phyloP scores from a whole-genome alignment of 345 rosid genomes.

The Toxicodendron radicans region DNA sequence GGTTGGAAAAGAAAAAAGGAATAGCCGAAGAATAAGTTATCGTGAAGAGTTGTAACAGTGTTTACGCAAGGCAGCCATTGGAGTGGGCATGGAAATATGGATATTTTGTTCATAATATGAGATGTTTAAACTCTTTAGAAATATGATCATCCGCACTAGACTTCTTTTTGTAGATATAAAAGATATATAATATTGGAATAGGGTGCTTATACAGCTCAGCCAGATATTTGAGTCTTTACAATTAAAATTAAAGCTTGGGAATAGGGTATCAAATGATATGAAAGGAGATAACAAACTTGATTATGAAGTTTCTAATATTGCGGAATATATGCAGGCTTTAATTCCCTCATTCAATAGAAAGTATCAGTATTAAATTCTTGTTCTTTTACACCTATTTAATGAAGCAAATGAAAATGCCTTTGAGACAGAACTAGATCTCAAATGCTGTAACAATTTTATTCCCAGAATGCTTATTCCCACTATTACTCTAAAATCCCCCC shows the following conservation, averaged over 20 bases:
- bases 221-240: background rate
- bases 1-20: conserved; percentile 25
- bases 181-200: too few relatives aligned
- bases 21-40: conserved; percentile 10
- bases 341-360: background rate
- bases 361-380: background rate
- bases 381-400: background rate
- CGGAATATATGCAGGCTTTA: background rate
- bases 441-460: too few relatives aligned
- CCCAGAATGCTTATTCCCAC: too few relatives aligned
- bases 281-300: background rate
- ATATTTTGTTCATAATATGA: background rate
- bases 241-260: background rate
- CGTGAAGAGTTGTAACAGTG: conserved; percentile 16
- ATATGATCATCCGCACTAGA: too few relatives aligned
- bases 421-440: too few relatives aligned
- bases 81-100: background rate
- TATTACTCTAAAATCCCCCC: too few relatives aligned
- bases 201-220: background rate
- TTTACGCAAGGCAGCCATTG: background rate
- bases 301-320: background rate
- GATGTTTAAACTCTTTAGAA: background rate
- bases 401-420: too few relatives aligned
- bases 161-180: too few relatives aligned
- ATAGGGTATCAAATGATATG: background rate